Evolutionary conservation across 1,284 basidiomycete genomes (phyloP).

Genomic region (Bjerkandera adusta): DNA sequence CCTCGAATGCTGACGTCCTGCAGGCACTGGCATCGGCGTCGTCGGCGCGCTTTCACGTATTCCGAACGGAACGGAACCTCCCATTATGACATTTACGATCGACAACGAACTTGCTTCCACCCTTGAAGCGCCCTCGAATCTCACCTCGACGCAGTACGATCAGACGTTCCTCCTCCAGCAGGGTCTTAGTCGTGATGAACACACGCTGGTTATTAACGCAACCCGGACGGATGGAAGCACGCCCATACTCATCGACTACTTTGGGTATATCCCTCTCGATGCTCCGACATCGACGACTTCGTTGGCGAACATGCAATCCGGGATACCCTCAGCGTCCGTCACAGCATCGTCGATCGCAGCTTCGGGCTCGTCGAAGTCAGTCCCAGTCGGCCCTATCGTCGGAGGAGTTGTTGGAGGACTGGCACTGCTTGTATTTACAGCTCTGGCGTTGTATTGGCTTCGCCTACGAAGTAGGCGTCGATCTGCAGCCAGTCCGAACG

Average conservation of each 20-base stretch:
- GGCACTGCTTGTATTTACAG: constrained; percentile 5
- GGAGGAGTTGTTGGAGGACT: constrained; percentile 15
- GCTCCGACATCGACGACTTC: neutral
- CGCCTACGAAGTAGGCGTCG: neutral
- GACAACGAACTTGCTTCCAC: constrained; percentile 4
- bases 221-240: neutral
- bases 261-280: constrained; percentile 5
- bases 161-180: constrained; percentile 4
- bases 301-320: neutral
- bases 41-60: constrained; percentile 1
- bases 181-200: neutral
- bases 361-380: neutral
- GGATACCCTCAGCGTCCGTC: neutral
- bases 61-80: neutral
- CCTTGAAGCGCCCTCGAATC: constrained; percentile 8
- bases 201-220: constrained; percentile 10
- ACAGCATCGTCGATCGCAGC: neutral
- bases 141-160: constrained; percentile 1
- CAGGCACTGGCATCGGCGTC: constrained; percentile 15
- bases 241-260: constrained; percentile 9
- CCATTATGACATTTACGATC: constrained; percentile 6
- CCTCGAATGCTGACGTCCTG: neutral
- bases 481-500: constrained; percentile 2
- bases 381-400: constrained; percentile 14
- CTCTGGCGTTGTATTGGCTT: constrained; percentile 8